Percentiles rank a stretch among this genome's conserved stretches.
These are phyloP conservation scores for Metschnikowia picachoensis DNA, from an alignment of 805 yeast species.

Conservation along the genomic window DNA sequence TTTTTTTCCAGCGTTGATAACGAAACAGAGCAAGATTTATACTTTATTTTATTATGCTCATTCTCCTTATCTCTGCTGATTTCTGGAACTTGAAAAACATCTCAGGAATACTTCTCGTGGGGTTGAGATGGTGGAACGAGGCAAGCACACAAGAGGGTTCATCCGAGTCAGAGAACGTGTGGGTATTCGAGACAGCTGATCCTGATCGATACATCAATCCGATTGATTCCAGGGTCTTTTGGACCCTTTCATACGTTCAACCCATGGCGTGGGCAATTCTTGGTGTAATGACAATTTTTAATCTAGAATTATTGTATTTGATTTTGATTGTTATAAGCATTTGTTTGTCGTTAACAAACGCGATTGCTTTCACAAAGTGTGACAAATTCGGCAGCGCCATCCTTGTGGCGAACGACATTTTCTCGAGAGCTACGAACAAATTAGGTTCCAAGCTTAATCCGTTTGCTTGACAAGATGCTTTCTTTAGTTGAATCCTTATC, in stretches of 20 bases:
- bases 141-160: conserved; percentile 36
- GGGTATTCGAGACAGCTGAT: conserved; percentile 89
- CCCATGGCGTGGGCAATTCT: conserved; percentile 75
- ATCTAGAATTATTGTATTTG: conserved; percentile 67
- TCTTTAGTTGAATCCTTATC: neutral
- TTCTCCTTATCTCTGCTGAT: conserved; percentile 78
- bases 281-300: conserved; percentile 73
- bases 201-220: conserved; percentile 74
- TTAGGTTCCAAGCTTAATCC: conserved; percentile 48
- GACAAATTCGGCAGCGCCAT: conserved; percentile 89
- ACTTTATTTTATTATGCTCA: conserved; percentile 72
- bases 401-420: conserved; percentile 53
- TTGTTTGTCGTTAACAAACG: conserved; percentile 71
- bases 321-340: conserved; percentile 64
- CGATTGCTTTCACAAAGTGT: conserved; percentile 87
- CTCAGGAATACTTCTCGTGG: conserved; percentile 85
- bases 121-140: conserved; percentile 97
- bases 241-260: conserved; percentile 72
- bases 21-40: conserved; percentile 46
- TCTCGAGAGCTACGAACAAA: conserved; percentile 49
- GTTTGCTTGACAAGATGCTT: conserved; percentile 14
- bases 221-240: conserved; percentile 84
- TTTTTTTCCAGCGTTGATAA: conserved; percentile 49
- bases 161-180: conserved; percentile 53
- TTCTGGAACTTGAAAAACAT: conserved; percentile 93